These are phyloP conservation scores for Pleurozium schreberi DNA, from an alignment of 225 moss, liverwort and hornwort genomes.

Conservation along the genomic window DNA sequence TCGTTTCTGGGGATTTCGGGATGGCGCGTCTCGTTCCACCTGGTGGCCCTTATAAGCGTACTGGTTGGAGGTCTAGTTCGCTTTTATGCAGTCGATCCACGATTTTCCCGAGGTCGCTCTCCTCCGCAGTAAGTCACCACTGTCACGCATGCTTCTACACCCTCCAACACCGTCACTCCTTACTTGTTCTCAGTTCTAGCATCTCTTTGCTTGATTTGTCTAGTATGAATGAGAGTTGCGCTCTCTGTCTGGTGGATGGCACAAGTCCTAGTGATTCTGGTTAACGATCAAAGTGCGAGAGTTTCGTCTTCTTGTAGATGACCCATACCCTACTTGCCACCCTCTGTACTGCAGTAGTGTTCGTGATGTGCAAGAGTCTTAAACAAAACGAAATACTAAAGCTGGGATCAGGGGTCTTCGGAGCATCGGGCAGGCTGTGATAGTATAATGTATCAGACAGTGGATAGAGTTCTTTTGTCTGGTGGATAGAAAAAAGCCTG, in stretches of 20 bases:
- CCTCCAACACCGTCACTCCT: not conserved
- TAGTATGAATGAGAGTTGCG: not conserved
- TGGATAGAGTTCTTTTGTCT: not conserved
- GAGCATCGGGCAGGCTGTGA: not conserved
- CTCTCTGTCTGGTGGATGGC: not conserved
- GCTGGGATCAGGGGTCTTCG: not conserved
- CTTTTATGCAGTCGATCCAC: slow-evolving; percentile 56
- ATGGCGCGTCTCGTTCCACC: slow-evolving; percentile 84
- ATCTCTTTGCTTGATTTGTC: not conserved
- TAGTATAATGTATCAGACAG: not conserved
- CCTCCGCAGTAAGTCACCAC: slow-evolving; percentile 34
- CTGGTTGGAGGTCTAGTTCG: slow-evolving; percentile 57
- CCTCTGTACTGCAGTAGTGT: not conserved
- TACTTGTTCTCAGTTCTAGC: not conserved
- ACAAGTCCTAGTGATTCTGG: not conserved
- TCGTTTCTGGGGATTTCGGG: slow-evolving; percentile 55
- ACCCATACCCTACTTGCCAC: not conserved
- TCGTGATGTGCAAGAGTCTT: not conserved
- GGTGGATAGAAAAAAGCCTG: not conserved
- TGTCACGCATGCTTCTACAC: not conserved
- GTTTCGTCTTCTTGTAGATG: not conserved
- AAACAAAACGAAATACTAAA: not conserved
- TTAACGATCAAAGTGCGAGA: not conserved
- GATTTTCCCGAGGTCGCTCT: slow-evolving; percentile 28
- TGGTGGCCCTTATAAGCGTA: slow-evolving; percentile 55